Base-by-base conservation (phyloP, 192 early-diverging fungal genomes). In the Thamnidium elegans region DNA sequence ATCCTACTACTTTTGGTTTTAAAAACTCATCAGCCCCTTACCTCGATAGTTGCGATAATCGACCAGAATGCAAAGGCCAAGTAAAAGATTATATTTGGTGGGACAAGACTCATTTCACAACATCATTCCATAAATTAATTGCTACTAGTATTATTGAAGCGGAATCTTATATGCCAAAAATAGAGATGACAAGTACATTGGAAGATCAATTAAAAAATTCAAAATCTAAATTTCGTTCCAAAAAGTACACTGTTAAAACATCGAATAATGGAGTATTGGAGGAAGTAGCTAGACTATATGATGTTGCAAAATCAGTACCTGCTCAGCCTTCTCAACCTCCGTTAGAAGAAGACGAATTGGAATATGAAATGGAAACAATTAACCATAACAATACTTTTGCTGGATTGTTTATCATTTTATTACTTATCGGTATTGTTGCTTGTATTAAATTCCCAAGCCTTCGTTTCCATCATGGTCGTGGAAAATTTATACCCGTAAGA, bases 101-200 rank as follows among this genome's bases (percentile, higher is more conserved):
- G 55, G 74, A 76, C 44, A 42, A 52, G 11, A 62, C 67, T n/a
- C 69, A 76, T 64, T 46, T 71, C 3, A 76, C 74, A 31, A 67
- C 58, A 64, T 63, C 55, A 10, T 42, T 66, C 34, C 64, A 71
- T 54, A 54, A 42, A 32, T 8, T 55, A 19, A 59, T 71, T 34
- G 70, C 56, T 3, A 71, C 65, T 30, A 65, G 44, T 53, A 66
- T 71, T 19, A 32, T 71, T n/a, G 15, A 19, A 3, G 51, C 63
- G 1, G 55, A 55, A 1, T 65, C 63, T 0, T 71, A 31, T 59
- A 50, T 50, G 45, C 66, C 56, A n/a, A 59, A 19, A 23, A 36
- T 31, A 42, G 19, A 15, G 20, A 14, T 30, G 23, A 14, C 23
- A 60, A 63, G 19, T 50, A 31, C 36, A 39, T 39, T 39, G 11